Percentiles rank a stretch among this genome's conserved stretches.
Conservation (phyloP, 176 grass and related monocot species). For the Cymbopogon citratus region DNA sequence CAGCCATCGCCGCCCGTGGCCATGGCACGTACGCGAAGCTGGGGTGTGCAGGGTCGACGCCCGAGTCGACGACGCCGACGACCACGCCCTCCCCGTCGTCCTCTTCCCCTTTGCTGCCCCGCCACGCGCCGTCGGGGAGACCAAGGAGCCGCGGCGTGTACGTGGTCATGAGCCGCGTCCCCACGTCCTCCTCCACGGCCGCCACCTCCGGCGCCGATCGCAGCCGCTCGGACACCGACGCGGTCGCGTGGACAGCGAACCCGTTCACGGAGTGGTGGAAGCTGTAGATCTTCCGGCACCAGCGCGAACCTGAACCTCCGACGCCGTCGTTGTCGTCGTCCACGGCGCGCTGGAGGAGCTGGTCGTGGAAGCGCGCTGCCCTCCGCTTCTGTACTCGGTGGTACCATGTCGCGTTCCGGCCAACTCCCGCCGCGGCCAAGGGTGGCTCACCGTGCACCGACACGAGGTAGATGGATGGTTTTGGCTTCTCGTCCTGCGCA, state of each 20-base stretch:
- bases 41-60: slow-evolving; percentile 47
- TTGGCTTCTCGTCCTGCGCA: not conserved
- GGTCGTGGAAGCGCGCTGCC: slow-evolving; percentile 33
- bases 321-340: not conserved
- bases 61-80: slow-evolving; percentile 64
- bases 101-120: not conserved
- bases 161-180: slow-evolving; percentile 53
- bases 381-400: slow-evolving; percentile 1
- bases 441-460: slow-evolving; percentile 9
- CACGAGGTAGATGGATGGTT: slow-evolving; percentile 14
- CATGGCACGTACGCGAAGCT: slow-evolving; percentile 45
- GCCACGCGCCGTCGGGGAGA: slow-evolving; percentile 36
- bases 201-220: slow-evolving; percentile 28
- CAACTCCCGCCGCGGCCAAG: not conserved
- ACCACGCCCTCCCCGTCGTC: slow-evolving; percentile 49
- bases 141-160: slow-evolving; percentile 52
- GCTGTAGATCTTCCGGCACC: slow-evolving; percentile 51
- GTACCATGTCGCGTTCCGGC: not conserved
- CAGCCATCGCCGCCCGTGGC: not conserved
- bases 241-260: slow-evolving; percentile 52
- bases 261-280: slow-evolving; percentile 64
- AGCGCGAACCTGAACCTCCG: not conserved
- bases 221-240: slow-evolving; percentile 39
- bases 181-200: slow-evolving; percentile 42
- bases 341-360: slow-evolving; percentile 33